Evolutionary conservation across 805 yeast species (phyloP).

Genomic region (Starmerella powellii): DNA sequence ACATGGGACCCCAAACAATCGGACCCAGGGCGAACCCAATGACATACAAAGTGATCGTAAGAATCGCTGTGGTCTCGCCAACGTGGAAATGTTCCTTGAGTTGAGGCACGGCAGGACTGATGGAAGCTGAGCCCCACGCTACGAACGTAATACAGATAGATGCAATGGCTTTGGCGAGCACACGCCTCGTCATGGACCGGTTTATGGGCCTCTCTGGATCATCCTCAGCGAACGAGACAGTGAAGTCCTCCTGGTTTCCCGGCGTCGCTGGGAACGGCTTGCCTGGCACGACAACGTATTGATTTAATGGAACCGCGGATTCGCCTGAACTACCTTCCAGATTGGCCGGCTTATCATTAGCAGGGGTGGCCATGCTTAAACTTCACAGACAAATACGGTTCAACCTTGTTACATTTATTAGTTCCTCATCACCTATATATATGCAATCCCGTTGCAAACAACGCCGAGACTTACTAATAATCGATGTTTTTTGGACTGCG

Average conservation of each 20-base stretch:
- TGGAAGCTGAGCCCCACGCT: constrained; percentile 37
- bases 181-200: constrained; percentile 34
- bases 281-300: constrained; percentile 19
- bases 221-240: constrained; percentile 29
- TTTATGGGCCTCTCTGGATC: constrained; percentile 47
- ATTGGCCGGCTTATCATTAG: neutral
- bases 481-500: too few relatives aligned
- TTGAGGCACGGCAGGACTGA: constrained; percentile 32
- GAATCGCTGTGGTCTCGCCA: constrained; percentile 37
- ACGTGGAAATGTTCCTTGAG: constrained; percentile 34
- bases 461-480: too few relatives aligned
- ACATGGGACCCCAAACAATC: constrained; percentile 49
- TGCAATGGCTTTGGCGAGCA: constrained; percentile 28
- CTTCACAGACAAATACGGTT: too few relatives aligned
- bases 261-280: constrained; percentile 19
- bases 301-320: too few relatives aligned
- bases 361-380: too few relatives aligned
- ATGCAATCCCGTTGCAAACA: too few relatives aligned
- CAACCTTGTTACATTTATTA: too few relatives aligned
- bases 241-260: constrained; percentile 15
- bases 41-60: constrained; percentile 48
- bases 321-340: neutral
- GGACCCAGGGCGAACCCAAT: constrained; percentile 62
- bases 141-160: constrained; percentile 30
- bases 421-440: too few relatives aligned